Percentiles rank a stretch among this genome's conserved stretches.
phyloP scores from a whole-genome alignment of 1,284 basidiomycete genomes.

The Microbotryum saponariae region DNA sequence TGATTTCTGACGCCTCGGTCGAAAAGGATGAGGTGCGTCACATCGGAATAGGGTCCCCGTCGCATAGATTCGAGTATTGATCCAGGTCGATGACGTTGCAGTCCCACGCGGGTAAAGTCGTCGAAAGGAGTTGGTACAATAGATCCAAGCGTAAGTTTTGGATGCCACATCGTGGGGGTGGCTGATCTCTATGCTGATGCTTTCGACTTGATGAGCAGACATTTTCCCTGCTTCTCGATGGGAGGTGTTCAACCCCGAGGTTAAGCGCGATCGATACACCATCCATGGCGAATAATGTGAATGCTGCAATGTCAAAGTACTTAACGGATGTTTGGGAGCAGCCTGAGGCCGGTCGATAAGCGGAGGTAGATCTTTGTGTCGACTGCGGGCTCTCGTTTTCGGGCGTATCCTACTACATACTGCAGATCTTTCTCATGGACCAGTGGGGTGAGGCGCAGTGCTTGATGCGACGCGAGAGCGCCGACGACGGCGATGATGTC shows the following conservation, averaged over 20 bases:
- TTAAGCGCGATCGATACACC: conserved; percentile 25
- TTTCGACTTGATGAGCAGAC: conserved; percentile 9
- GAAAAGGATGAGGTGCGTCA: conserved; percentile 77
- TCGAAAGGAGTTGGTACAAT: conserved; percentile 91
- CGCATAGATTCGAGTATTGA: not conserved
- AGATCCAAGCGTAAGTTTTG: conserved; percentile 59
- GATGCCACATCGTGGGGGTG: not conserved
- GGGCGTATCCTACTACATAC: too few species aligned
- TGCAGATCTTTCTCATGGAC: too few species aligned
- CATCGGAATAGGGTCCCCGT: not conserved
- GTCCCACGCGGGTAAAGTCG: conserved; percentile 97
- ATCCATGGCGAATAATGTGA: conserved; percentile 19
- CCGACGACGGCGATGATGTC: too few species aligned
- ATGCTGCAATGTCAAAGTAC: too few species aligned
- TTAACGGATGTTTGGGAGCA: too few species aligned
- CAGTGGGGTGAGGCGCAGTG: too few species aligned
- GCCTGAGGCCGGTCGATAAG: too few species aligned
- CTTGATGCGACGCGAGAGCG: too few species aligned
- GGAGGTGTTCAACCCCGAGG: conserved; percentile 33
- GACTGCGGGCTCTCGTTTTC: too few species aligned
- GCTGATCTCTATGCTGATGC: not conserved
- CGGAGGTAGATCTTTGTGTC: too few species aligned
- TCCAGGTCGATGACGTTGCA: conserved; percentile 13
- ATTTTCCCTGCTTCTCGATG: conserved; percentile 33
- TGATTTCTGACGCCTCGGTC: conserved; percentile 87